These are phyloP conservation scores for Ganoderma lucidum DNA, from an alignment of 1,284 basidiomycete genomes.

Conservation along the genomic window DNA sequence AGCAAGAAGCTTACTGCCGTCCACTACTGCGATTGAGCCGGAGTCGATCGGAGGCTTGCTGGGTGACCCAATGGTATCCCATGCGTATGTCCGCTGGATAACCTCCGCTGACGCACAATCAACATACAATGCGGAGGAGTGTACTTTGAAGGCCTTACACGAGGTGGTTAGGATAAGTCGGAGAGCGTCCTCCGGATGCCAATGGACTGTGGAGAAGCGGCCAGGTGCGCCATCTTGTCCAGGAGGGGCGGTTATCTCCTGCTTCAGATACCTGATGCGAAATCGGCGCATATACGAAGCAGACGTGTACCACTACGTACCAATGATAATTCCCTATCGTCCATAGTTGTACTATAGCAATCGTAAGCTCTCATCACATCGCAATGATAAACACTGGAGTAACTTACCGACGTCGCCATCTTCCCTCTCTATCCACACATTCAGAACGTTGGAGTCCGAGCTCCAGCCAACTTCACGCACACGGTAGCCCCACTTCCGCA, in stretches of 20 bases:
- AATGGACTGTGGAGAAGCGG: constrained; percentile 74
- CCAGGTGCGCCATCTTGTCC: constrained; percentile 35
- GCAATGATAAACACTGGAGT: background rate
- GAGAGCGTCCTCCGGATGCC: constrained; percentile 89
- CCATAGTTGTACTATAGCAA: constrained; percentile 87
- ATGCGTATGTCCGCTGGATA: constrained; percentile 73
- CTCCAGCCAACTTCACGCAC: constrained; percentile 90
- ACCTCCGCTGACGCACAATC: constrained; percentile 51
- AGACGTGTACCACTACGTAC: constrained; percentile 48
- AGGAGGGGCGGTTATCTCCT: constrained; percentile 71
- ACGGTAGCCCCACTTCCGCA: constrained; percentile 63
- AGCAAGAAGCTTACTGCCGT: constrained; percentile 72
- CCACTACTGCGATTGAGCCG: constrained; percentile 90
- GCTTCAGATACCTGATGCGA: constrained; percentile 83
- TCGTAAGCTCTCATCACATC: background rate
- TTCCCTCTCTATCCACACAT: constrained; percentile 83
- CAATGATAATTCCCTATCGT: constrained; percentile 96
- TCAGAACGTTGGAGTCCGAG: constrained; percentile 86
- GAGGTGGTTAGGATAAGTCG: constrained; percentile 74
- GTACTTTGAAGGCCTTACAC: constrained; percentile 52
- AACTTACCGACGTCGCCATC: constrained; percentile 70
- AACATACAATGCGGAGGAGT: constrained; percentile 1
- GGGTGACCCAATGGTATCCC: constrained; percentile 78
- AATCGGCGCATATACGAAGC: constrained; percentile 13
- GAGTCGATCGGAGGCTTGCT: constrained; percentile 78